These are phyloP conservation scores for Boletus vinaceobasis DNA, from an alignment of 768 basidiomycete genomes.

Conservation along the genomic window DNA sequence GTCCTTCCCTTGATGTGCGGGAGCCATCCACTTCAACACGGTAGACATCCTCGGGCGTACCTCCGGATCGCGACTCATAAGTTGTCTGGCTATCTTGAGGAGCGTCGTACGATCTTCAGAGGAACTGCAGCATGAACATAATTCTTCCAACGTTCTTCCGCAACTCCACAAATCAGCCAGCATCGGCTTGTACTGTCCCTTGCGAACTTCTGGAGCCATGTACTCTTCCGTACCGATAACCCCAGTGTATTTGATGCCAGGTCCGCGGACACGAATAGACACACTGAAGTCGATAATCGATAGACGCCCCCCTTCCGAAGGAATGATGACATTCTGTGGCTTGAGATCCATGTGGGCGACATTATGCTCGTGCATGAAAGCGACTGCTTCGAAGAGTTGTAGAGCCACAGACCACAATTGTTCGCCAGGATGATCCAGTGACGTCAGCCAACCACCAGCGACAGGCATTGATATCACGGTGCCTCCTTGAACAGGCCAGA, in stretches of 20 bases:
- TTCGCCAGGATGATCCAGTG: background rate
- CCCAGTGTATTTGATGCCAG: background rate
- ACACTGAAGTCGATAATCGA: slow-evolving; percentile 1
- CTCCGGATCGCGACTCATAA: background rate
- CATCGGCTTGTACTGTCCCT: background rate
- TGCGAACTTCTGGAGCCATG: background rate
- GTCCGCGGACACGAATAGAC: background rate
- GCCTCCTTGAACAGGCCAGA: no score
- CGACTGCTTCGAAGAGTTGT: slow-evolving; percentile 3
- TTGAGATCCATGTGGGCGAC: slow-evolving; percentile 19
- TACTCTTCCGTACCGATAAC: background rate
- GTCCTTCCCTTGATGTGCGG: background rate
- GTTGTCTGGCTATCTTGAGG: background rate
- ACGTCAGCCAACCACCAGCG: background rate
- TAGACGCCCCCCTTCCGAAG: background rate
- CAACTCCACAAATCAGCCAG: background rate
- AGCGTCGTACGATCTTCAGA: background rate
- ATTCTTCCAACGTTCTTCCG: background rate
- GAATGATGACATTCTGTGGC: background rate
- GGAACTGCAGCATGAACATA: background rate
- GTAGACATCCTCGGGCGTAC: background rate
- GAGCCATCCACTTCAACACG: background rate
- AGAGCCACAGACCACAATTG: background rate
- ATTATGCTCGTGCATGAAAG: slow-evolving; percentile 13
- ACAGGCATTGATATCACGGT: slow-evolving; percentile 2